Conservation (phyloP, 805 yeast species). For the Starmerella floricola region DNA sequence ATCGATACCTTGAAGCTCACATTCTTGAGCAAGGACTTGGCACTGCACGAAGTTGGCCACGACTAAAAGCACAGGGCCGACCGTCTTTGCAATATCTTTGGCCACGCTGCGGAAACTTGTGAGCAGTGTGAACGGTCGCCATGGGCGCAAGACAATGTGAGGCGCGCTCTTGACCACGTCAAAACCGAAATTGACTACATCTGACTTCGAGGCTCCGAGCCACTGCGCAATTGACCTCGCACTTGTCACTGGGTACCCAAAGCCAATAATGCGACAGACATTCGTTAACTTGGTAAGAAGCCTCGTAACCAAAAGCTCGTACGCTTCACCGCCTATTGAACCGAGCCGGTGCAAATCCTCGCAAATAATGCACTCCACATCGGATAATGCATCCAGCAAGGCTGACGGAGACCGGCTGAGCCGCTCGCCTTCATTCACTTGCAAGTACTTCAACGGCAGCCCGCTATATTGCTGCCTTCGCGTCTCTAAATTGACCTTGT, state of each 20-base stretch:
- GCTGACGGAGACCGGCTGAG: neutral
- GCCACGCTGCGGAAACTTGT: neutral
- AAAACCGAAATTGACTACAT: constrained; percentile 60
- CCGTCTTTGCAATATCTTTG: neutral
- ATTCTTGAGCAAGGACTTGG: too few relatives aligned
- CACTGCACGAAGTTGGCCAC: neutral
- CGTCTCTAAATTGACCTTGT: neutral
- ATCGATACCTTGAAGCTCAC: too few relatives aligned
- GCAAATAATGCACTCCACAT: constrained; percentile 53
- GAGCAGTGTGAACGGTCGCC: neutral
- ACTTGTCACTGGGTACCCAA: constrained; percentile 59
- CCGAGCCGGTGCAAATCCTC: constrained; percentile 67
- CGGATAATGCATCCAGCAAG: constrained; percentile 34
- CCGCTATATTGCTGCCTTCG: neutral
- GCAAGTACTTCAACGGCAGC: neutral
- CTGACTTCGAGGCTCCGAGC: constrained; percentile 55
- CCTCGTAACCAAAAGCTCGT: constrained; percentile 62
- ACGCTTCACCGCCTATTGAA: constrained; percentile 44
- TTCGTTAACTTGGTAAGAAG: constrained; percentile 17
- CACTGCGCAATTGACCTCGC: constrained; percentile 74
- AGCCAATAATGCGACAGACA: constrained; percentile 46
- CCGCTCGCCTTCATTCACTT: neutral
- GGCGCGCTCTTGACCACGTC: constrained; percentile 41
- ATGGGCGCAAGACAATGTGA: constrained; percentile 27
- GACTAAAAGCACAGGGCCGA: neutral